phyloP scores from a whole-genome alignment of 108 stramenopile species.

The Pseudonitzschia pungens region DNA sequence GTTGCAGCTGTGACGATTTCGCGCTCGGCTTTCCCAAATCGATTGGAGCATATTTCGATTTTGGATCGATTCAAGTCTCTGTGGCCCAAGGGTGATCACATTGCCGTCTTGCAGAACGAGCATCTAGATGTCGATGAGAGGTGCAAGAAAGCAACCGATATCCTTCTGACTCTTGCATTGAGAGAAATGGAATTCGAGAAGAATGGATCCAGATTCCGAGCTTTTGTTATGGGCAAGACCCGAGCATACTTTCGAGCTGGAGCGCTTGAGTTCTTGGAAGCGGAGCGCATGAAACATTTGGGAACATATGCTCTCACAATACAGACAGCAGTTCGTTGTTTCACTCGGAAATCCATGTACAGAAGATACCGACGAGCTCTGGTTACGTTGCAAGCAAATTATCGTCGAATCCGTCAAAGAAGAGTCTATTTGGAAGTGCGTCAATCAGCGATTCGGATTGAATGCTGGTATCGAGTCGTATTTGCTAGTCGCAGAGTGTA shows the following conservation, averaged over 20 bases:
- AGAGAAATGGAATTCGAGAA: conserved; percentile 34
- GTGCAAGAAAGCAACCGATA: conserved; percentile 23
- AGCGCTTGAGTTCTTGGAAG: conserved; percentile 83
- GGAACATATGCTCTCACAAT: conserved; percentile 58
- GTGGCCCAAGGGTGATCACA: conserved; percentile 38
- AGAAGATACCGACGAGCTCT: conserved; percentile 35
- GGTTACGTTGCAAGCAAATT: conserved; percentile 45
- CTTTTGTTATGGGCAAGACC: conserved; percentile 85
- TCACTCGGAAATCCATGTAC: conserved; percentile 38
- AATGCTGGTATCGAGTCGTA: conserved; percentile 68
- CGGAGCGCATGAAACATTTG: conserved; percentile 62
- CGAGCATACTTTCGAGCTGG: conserved; percentile 88
- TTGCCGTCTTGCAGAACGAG: conserved; percentile 25
- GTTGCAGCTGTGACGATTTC: conserved; percentile 94
- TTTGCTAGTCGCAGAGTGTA: conserved; percentile 42
- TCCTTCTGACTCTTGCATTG: conserved; percentile 31
- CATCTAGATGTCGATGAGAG: conserved; percentile 15
- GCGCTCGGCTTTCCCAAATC: conserved; percentile 95
- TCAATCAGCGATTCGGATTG: conserved; percentile 48
- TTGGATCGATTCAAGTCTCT: conserved; percentile 81
- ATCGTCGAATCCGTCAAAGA: conserved; percentile 38
- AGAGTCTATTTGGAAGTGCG: conserved; percentile 45
- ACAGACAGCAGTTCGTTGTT: conserved; percentile 55
- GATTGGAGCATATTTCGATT: conserved; percentile 80
- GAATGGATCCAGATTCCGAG: conserved; percentile 39